Evolutionary conservation across 805 yeast species (phyloP).

Genomic region (Pichia occidentalis): DNA sequence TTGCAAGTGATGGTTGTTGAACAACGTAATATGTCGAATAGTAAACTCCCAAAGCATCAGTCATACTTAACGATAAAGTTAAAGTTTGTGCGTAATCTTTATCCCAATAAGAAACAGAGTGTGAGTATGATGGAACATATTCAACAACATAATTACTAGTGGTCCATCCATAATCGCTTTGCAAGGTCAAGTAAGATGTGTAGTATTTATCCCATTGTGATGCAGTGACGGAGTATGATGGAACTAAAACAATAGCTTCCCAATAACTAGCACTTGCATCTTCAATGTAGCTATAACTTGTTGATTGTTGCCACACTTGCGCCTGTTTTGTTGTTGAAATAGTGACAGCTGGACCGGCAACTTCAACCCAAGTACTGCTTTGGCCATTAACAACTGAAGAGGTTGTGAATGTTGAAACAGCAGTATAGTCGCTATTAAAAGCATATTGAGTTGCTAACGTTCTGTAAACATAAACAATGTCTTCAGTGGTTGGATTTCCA

Average conservation of each 20-base stretch:
- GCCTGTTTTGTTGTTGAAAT: not conserved
- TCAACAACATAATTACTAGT: conserved; percentile 1
- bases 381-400: too few species aligned
- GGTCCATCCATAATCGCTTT: not conserved
- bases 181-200: not conserved
- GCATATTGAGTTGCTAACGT: not conserved
- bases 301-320: conserved; percentile 1
- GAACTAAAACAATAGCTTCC: conserved; percentile 1
- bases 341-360: conserved; percentile 1
- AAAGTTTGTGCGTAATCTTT: conserved; percentile 5
- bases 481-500: conserved; percentile 2
- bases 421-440: not conserved
- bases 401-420: not conserved
- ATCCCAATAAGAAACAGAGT: conserved; percentile 7
- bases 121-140: conserved; percentile 9
- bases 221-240: not conserved
- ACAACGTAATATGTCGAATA: conserved; percentile 5
- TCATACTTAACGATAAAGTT: not conserved
- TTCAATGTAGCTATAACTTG: not conserved
- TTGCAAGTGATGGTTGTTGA: conserved; percentile 3
- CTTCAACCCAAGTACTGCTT: not conserved
- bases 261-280: not conserved
- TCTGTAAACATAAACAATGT: conserved; percentile 2
- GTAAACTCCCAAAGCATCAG: conserved; percentile 5
- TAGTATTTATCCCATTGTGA: conserved; percentile 4